phyloP scores from a whole-genome alignment of 2,329 filamentous ascomycete species.

The Fusarium chaquense region DNA sequence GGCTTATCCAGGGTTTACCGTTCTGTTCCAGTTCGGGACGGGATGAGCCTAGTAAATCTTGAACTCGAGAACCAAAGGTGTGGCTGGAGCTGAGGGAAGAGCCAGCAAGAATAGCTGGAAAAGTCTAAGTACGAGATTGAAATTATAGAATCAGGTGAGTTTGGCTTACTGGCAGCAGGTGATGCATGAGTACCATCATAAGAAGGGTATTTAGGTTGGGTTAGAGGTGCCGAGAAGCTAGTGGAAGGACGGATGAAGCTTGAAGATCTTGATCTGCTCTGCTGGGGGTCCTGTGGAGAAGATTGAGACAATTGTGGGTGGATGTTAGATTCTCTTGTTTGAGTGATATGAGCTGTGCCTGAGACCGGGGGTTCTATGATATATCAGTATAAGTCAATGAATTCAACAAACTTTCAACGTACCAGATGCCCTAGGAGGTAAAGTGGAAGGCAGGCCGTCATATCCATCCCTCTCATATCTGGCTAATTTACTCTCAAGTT shows the following conservation, averaged over 20 bases:
- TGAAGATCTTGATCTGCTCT: conserved; percentile 39
- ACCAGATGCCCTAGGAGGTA: conserved; percentile 33
- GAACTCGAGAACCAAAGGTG: conserved; percentile 44
- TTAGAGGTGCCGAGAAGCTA: conserved; percentile 41
- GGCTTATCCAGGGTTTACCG: conserved; percentile 36
- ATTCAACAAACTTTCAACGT: neutral
- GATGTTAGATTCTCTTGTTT: conserved; percentile 20
- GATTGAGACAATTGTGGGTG: conserved; percentile 31
- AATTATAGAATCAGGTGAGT: rapidly evolving
- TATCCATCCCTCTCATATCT: conserved; percentile 45
- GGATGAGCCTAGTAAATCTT: conserved; percentile 42
- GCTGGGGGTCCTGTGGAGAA: conserved; percentile 36
- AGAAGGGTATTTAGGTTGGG: conserved; percentile 15
- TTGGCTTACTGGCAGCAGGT: conserved; percentile 40
- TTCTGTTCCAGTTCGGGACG: conserved; percentile 28
- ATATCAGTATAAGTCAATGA: conserved; percentile 9
- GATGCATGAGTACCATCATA: conserved; percentile 31
- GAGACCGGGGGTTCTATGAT: conserved; percentile 12
- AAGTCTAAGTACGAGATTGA: neutral
- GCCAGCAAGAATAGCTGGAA: conserved; percentile 42
- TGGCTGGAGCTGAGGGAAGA: conserved; percentile 45
- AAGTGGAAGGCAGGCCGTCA: conserved; percentile 13
- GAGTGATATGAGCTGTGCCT: conserved; percentile 1
- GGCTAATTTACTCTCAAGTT: conserved; percentile 44
- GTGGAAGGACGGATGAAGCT: conserved; percentile 44